Base-by-base conservation (phyloP, 306 rosid genomes). In the Nissolia schottii region DNA sequence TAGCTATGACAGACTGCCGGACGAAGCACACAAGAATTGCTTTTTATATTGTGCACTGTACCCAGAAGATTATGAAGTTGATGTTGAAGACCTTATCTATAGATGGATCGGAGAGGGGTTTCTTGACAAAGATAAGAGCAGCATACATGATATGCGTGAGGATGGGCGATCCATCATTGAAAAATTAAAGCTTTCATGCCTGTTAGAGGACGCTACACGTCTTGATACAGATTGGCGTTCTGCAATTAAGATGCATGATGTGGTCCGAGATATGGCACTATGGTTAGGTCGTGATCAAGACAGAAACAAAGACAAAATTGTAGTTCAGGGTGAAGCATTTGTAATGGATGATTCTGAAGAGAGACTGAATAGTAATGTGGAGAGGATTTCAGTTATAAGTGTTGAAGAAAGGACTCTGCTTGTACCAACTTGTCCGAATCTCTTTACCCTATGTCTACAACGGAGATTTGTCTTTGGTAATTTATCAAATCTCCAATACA, bases 21-120 rank as follows among this genome's bases (percentile, higher is more conserved):
- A 54, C 31, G 71, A 49, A 3, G 13, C 48, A 2, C 73, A 67
- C 3, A 59, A 14, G 51, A 28, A 0, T 0, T 80, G 83, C n/a
- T 80, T 80, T 60, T 12, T 67, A 7, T 74, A 74, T 0, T 80
- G 80, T 0, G 59, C 84, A 5, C 7, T 68, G 1, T 80, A 50
- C 38, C 84, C 80, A 7, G 63, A 74, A 14, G 84, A 80, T 18
- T 14, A 5, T 38, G 15, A 3, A 23, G 7, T 80, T 4, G 0
- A 0, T 0, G 51, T 22, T 31, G 7, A 4, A 0, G 11, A 13
- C 4, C 67, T 79, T 2, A 67, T 74, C 13, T 15, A 59, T n/a
- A 38, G 62, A 71, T 71, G 76, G 76, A 71, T 71, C 1, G 68
- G 18, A 3, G 77, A 71, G 14, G 49, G 77, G 22, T 58, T 71